phyloP scores from a whole-genome alignment of 164 flowering plant species.

The Vitis riparia region DNA sequence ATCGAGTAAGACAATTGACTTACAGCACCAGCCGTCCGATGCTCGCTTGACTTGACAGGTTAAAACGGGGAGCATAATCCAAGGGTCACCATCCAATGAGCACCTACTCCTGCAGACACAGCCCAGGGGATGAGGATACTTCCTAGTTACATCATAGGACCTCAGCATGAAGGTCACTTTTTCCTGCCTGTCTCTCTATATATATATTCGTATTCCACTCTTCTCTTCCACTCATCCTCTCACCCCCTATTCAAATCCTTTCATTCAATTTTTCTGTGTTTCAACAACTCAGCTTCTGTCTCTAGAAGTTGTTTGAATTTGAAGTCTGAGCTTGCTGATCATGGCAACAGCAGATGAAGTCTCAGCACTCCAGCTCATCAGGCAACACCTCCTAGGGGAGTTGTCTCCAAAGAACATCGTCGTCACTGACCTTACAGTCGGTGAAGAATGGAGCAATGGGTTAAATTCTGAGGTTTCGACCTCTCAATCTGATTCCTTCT shows the following conservation, averaged over 20 bases:
- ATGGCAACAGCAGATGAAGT: constrained; percentile 16
- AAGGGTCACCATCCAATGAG: background rate
- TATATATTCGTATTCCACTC: background rate
- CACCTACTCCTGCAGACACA: background rate
- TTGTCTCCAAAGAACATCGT: constrained; percentile 4
- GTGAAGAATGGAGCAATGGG: background rate
- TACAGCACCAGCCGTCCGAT: background rate
- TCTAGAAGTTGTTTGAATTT: too few relatives aligned
- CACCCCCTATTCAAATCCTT: background rate
- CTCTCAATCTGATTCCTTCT: constrained; percentile 3
- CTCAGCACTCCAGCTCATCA: constrained; percentile 19
- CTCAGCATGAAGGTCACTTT: background rate
- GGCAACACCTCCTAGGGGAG: constrained; percentile 23
- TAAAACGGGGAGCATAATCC: background rate
- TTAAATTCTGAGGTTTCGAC: background rate
- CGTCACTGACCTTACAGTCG: background rate
- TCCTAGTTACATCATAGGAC: background rate
- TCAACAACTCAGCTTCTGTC: background rate
- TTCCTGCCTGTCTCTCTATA: background rate
- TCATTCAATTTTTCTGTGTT: too few relatives aligned
- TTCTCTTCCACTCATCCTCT: background rate
- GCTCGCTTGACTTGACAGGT: background rate
- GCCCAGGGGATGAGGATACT: background rate
- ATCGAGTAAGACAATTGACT: background rate
- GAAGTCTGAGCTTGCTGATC: background rate